Evolutionary conservation across 2,329 filamentous ascomycete genomes (phyloP), one percentile per base, ranked within the genome.

Genomic region (Xylaria sp.): DNA sequence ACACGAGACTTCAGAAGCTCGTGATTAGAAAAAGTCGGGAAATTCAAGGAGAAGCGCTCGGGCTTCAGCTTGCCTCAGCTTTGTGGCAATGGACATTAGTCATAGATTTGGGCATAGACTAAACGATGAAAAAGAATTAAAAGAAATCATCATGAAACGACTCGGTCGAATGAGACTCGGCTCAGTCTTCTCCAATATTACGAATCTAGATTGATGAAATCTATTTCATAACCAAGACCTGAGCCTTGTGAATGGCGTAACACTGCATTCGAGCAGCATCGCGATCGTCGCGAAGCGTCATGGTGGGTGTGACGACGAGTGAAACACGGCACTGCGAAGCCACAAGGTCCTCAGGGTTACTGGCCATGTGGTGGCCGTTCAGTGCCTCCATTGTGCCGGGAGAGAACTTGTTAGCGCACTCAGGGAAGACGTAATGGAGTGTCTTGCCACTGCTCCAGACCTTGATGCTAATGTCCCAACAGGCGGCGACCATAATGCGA

Each of bases 141-240:
- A 46, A 20, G 1, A 20, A 40, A 42, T 9, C 5, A 49, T 17
- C 26, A 31, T 33, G 31, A 33, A 2, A 36, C 42, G 26, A 26
- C 28, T 36, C 17, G 20, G 20, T 38, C 17, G 31, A 23, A 64
- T 5, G 10, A 51, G 40, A 63, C 13, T 17, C 11, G n/a, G 15
- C n/a, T 40, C 6, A 4, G 17, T 62, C 26, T 3, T 6, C 10
- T 17, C 28, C 26, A 17, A 36, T 11, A 4, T n/a, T 4, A 23
- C 9, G 20, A 17, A 20, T 23, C 17, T 44, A 6, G 40, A 13
- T 59, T 9, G 26, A 44, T 20, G 17, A 54, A 17, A 33, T 53
- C 46, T 74, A 79, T 66, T 77, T 78, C 77, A 78, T 79, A 28
- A 77, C 68, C 28, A 79, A 48, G 36, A 79, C 75, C 33, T 77